Conservation (phyloP, 2,329 filamentous ascomycete species). For the Botryotinia calthae region DNA sequence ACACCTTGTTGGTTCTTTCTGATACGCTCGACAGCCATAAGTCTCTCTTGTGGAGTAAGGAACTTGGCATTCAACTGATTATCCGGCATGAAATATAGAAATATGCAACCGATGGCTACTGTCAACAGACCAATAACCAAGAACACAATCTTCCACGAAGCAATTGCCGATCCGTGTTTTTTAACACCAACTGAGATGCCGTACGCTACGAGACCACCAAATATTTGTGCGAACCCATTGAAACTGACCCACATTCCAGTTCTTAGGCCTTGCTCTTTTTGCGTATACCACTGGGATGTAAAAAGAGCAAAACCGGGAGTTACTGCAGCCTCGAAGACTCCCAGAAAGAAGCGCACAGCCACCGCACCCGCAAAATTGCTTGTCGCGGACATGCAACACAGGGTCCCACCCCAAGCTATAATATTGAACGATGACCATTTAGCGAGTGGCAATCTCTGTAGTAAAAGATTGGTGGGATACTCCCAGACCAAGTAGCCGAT, state of each 20-base stretch:
- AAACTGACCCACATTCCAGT: conserved; percentile 68
- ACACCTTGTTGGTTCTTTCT: conserved; percentile 58
- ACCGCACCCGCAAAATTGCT: conserved; percentile 59
- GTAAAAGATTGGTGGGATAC: conserved; percentile 37
- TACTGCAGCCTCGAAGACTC: conserved; percentile 66
- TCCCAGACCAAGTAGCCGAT: conserved; percentile 41
- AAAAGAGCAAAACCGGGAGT: conserved; percentile 67
- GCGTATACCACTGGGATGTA: conserved; percentile 71
- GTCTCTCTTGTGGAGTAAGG: conserved; percentile 44
- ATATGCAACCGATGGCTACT: conserved; percentile 42
- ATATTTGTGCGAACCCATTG: conserved; percentile 62
- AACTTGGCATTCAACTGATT: conserved; percentile 46
- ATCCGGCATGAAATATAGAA: conserved; percentile 46
- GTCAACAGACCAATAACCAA: conserved; percentile 48
- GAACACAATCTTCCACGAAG: conserved; percentile 59
- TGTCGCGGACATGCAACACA: conserved; percentile 62
- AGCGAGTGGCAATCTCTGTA: conserved; percentile 57
- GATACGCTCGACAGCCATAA: conserved; percentile 47
- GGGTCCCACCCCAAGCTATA: conserved; percentile 58
- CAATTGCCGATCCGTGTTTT: conserved; percentile 50
- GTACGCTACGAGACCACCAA: conserved; percentile 62
- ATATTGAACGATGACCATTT: conserved; percentile 63
- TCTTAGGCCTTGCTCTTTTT: conserved; percentile 61
- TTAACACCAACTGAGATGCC: conserved; percentile 55
- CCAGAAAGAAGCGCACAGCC: conserved; percentile 65